Conservation (phyloP, 129 eudicot species). For the Helianthus tuberosus region DNA sequence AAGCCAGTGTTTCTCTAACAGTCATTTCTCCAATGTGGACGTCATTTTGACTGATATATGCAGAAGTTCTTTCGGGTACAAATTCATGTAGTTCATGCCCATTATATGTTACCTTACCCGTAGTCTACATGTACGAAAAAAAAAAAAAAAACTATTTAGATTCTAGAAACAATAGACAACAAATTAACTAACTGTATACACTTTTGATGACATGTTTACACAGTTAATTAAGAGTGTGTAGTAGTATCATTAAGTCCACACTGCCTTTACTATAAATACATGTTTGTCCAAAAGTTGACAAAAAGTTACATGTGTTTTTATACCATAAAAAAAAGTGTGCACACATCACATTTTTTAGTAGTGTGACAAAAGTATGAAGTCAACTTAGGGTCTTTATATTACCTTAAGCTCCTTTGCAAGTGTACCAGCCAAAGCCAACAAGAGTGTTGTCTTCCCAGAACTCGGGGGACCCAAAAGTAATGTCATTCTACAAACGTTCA, state of each 20-base stretch:
- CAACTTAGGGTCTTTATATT: neutral
- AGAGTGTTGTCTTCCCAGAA: slow-evolving; percentile 80
- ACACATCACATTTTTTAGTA: neutral
- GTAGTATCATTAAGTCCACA: neutral
- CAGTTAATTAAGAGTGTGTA: neutral
- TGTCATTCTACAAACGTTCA: slow-evolving; percentile 58
- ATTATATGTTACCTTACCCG: slow-evolving; percentile 67
- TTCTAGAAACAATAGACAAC: neutral
- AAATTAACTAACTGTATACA: neutral
- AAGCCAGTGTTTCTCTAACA: slow-evolving; percentile 56
- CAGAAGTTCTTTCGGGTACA: slow-evolving; percentile 69
- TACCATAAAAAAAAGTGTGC: neutral
- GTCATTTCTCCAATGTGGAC: slow-evolving; percentile 81
- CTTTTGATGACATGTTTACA: slow-evolving; percentile 2
- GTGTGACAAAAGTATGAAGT: neutral
- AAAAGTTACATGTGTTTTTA: neutral
- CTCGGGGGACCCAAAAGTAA: slow-evolving; percentile 87
- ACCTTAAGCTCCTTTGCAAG: slow-evolving; percentile 59
- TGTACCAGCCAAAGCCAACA: slow-evolving; percentile 75
- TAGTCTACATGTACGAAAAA: slow-evolving; percentile 30
- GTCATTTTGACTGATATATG: slow-evolving; percentile 77
- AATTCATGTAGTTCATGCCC: slow-evolving; percentile 71
- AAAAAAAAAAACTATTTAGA: neutral
- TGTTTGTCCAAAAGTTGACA: neutral
- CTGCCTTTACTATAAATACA: neutral